Base-by-base conservation (phyloP, 148 eudicot species). In the Rhododendron ferrugineum region DNA sequence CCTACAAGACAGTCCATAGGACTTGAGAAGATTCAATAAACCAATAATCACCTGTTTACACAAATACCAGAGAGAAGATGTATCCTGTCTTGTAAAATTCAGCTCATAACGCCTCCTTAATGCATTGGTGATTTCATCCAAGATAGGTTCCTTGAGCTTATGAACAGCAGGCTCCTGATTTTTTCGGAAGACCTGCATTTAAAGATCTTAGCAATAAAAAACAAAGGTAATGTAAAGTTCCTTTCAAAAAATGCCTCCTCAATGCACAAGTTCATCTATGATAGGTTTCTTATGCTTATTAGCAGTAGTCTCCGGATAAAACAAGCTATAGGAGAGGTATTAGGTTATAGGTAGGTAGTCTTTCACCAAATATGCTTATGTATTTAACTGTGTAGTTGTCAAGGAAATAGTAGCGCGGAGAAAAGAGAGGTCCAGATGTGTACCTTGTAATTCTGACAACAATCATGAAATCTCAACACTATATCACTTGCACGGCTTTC, bases 401-500 rank as follows among this genome's bases (percentile, higher is more conserved):
- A 11, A 58, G 9, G 80, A 36, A 46, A 50, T 44, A 30, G 49
- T n/a, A 58, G 44, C 5, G 8, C 50, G 60, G 77, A 89, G 18
- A 75, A 87, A 56, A 34, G 72, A 32, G 73, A 18, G 79, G 86
- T 34, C 23, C 15, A 32, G 36, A 44, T 26, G 78, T 76, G 78
- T 77, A 94, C 99, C 99, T 97, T 95, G 87, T 97, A 97, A 88
- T 90, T 97, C 89, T 95, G 96, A 88, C 99, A 97, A 83, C 95
- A 95, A 84, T 97, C 98, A 85, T 92, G 94, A 87, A 97, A 97
- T 89, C 99, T 92, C 88, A 97, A 87, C 92, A 92, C 80, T 85
- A 88, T 88, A 82, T 97, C 99, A 93, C 98, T 97, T 78, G 99
- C 98, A 86, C 99, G 98, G 85, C 92, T 97, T 93, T 97, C 98